A percentile compares a stretch with the other conserved stretches of the same genome.
Conservation (phyloP, 345 rosid genomes). For the Citrus medica region DNA sequence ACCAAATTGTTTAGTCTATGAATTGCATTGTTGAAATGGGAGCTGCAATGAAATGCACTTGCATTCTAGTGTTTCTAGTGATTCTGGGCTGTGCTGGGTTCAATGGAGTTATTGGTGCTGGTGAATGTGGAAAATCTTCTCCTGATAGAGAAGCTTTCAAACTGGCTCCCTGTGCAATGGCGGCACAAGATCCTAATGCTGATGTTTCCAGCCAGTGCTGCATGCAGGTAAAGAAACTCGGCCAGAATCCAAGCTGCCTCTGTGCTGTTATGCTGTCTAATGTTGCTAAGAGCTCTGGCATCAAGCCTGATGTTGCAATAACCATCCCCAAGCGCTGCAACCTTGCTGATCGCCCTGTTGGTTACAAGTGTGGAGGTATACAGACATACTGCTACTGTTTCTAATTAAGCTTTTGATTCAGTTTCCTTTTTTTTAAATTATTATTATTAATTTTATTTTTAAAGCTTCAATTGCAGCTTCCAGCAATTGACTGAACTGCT, state of each 20-base stretch:
- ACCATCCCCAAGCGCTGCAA: slow-evolving; percentile 92
- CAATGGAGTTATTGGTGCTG: slow-evolving; percentile 53
- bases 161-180: slow-evolving; percentile 81
- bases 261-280: slow-evolving; percentile 88
- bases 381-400: not conserved
- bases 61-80: slow-evolving; percentile 35
- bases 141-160: slow-evolving; percentile 83
- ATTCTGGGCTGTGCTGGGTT: slow-evolving; percentile 33
- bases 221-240: slow-evolving; percentile 58
- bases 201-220: slow-evolving; percentile 71
- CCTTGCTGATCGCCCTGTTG: slow-evolving; percentile 68
- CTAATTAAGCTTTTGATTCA: not conserved
- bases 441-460: not conserved
- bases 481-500: not conserved
- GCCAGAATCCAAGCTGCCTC: slow-evolving; percentile 71
- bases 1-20: slow-evolving; percentile 11
- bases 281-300: slow-evolving; percentile 69
- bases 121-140: slow-evolving; percentile 72
- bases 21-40: slow-evolving; percentile 37
- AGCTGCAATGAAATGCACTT: slow-evolving; percentile 34
- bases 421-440: not conserved
- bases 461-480: not conserved
- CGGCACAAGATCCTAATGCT: slow-evolving; percentile 49
- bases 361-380: slow-evolving; percentile 86
- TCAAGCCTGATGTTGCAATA: slow-evolving; percentile 65